Conservation (phyloP, 75 land plant genomes). For the Sequoiadendron giganteum region DNA sequence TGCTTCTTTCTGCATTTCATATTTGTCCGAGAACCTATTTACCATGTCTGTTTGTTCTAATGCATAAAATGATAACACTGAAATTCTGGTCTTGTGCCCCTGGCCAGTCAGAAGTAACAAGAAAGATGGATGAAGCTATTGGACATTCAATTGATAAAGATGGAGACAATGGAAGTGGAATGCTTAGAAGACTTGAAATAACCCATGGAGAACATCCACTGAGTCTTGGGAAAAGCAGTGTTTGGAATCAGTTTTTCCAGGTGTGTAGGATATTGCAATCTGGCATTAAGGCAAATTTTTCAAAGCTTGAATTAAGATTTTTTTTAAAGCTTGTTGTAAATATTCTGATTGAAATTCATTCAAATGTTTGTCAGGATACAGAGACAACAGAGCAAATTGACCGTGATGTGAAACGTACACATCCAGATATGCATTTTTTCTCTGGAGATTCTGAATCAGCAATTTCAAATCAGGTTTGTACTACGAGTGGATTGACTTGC, state of each 20-base stretch:
- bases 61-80: background rate
- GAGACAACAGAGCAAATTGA: constrained; percentile 95
- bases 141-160: constrained; percentile 23
- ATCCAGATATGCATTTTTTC: constrained; percentile 95
- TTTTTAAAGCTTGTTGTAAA: background rate
- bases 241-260: constrained; percentile 97
- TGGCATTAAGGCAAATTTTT: background rate
- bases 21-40: background rate
- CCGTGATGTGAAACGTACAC: constrained; percentile 94
- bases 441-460: constrained; percentile 72
- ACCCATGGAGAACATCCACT: constrained; percentile 91
- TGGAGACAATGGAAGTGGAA: constrained; percentile 26
- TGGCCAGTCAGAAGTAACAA: constrained; percentile 76
- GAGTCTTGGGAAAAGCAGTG: constrained; percentile 83
- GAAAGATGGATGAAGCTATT: constrained; percentile 47
- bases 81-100: constrained; percentile 30
- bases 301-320: background rate
- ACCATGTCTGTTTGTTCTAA: background rate
- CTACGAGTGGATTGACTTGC: background rate
- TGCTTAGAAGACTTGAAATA: constrained; percentile 76
- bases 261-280: constrained; percentile 23
- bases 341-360: background rate
- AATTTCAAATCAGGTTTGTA: constrained; percentile 72
- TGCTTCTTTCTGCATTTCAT: background rate
- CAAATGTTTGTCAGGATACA: constrained; percentile 62